Conservation (phyloP, 139 green algal genomes). For the Picochlorum sp. region DNA sequence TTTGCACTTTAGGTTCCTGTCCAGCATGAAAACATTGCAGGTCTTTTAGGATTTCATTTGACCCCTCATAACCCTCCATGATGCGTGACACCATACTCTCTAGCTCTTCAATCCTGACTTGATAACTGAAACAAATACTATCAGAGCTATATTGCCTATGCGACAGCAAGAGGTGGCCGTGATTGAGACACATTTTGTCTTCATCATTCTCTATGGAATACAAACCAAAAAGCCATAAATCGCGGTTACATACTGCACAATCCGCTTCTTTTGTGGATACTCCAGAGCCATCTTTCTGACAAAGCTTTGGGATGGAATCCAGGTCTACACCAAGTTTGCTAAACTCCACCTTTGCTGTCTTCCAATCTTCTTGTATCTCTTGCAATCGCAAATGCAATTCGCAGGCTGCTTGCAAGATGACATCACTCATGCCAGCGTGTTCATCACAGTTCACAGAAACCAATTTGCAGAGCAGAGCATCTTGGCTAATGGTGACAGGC, state of each 20-base stretch:
- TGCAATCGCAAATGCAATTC: constrained; percentile 26
- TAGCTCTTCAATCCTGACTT: no score
- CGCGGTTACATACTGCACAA: constrained; percentile 56
- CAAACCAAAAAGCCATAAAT: constrained; percentile 64
- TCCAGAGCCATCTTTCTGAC: constrained; percentile 24
- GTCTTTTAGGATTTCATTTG: no score
- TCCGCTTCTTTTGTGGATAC: constrained; percentile 46
- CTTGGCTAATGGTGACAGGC: constrained; percentile 47
- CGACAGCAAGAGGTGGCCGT: constrained; percentile 25
- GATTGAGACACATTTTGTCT: constrained; percentile 54
- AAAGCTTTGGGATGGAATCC: not conserved
- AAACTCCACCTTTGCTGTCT: not conserved
- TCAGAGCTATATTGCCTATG: no score
- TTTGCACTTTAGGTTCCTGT: no score
- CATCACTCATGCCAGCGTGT: constrained; percentile 7
- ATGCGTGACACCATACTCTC: no score
- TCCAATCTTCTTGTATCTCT: not conserved
- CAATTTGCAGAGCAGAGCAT: constrained; percentile 56
- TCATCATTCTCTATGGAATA: constrained; percentile 33
- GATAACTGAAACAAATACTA: no score
- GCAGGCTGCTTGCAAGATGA: constrained; percentile 35
- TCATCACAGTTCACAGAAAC: constrained; percentile 20
- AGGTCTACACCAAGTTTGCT: not conserved
- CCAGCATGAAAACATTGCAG: no score
- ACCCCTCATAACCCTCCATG: no score